These are phyloP conservation scores for Glomus cerebriforme DNA, from an alignment of 192 early-diverging fungal species.

Conservation along the genomic window DNA sequence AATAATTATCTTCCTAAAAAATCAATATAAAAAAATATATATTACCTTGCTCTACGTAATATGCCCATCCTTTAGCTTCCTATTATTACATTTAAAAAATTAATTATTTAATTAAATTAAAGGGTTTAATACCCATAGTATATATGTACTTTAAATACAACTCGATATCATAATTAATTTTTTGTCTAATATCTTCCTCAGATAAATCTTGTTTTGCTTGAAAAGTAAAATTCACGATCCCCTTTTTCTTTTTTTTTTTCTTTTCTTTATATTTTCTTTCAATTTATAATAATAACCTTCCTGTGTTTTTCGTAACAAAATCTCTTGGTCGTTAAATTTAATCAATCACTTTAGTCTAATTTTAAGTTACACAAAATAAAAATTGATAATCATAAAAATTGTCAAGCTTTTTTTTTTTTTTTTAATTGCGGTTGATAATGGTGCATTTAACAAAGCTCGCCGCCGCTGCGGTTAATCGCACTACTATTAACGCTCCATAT, in stretches of 20 bases:
- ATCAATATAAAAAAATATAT: neutral
- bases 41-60: constrained; percentile 38
- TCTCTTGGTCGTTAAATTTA: too few relatives aligned
- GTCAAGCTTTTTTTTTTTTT: too few relatives aligned
- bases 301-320: too few relatives aligned
- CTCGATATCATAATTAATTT: constrained; percentile 2
- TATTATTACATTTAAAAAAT: constrained; percentile 9
- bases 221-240: neutral
- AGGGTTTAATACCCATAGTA: too few relatives aligned
- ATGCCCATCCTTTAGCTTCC: constrained; percentile 53
- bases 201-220: neutral
- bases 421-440: neutral
- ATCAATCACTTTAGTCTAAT: too few relatives aligned
- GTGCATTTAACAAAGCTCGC: constrained; percentile 39
- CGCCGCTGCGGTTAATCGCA: constrained; percentile 55
- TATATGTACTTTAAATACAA: too few relatives aligned
- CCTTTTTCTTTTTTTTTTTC: neutral
- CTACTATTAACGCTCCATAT: constrained; percentile 51
- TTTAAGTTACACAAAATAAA: too few relatives aligned
- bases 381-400: too few relatives aligned
- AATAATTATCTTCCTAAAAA: neutral
- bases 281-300: too few relatives aligned
- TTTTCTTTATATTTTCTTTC: neutral
- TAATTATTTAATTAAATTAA: too few relatives aligned
- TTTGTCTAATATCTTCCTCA: constrained; percentile 16